Evolutionary conservation across 2,329 filamentous ascomycete genomes (phyloP).

Genomic region (Sclerotinia borealis): DNA sequence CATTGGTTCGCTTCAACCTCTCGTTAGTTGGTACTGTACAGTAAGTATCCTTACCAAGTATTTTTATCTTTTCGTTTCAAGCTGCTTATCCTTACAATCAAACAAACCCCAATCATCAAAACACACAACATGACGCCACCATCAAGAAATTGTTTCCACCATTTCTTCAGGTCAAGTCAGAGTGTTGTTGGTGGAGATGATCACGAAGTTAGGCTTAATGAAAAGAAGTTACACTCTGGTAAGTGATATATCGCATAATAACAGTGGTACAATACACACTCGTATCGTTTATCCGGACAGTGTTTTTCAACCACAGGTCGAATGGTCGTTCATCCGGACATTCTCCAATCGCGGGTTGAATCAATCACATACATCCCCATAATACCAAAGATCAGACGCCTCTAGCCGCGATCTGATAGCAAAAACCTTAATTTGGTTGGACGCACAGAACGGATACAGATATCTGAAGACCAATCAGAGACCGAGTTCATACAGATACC

Average conservation of each 20-base stretch:
- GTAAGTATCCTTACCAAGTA: not conserved
- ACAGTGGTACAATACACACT: not conserved
- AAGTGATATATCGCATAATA: not conserved
- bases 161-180: not conserved
- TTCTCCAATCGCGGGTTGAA: not conserved
- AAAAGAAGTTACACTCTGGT: not conserved
- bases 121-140: not conserved
- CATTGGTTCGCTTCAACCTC: no score
- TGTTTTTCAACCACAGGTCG: not conserved
- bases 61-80: not conserved
- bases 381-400: conserved; percentile 2
- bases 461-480: not conserved
- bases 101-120: not conserved
- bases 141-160: not conserved
- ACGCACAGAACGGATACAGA: not conserved
- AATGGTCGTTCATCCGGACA: not conserved
- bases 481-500: not conserved
- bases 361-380: not conserved
- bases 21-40: not conserved
- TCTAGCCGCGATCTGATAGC: conserved; percentile 3
- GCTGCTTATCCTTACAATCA: not conserved
- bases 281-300: not conserved
- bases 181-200: not conserved
- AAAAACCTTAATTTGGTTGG: not conserved
- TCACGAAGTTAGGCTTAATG: not conserved